These are phyloP conservation scores for Hypoxylon sp. DNA, from an alignment of 2,329 filamentous ascomycete genomes.

Conservation along the genomic window DNA sequence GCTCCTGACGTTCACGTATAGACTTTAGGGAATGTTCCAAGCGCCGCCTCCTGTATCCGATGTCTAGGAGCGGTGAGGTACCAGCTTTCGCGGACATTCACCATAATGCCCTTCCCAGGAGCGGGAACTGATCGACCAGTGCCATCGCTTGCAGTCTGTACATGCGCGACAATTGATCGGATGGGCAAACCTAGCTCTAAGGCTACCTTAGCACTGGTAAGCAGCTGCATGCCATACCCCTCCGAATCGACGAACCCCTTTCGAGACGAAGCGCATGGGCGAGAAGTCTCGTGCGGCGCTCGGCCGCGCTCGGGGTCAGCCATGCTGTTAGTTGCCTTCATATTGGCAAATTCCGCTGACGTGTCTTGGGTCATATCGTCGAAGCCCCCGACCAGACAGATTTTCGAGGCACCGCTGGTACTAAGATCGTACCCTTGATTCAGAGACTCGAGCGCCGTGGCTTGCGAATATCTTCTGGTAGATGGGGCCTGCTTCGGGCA, in stretches of 20 bases:
- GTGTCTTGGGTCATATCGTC: slow-evolving; percentile 54
- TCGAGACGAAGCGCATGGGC: slow-evolving; percentile 52
- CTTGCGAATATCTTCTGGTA: slow-evolving; percentile 55
- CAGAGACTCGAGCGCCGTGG: slow-evolving; percentile 54
- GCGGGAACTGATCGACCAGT: slow-evolving; percentile 56
- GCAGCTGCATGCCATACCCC: slow-evolving; percentile 55
- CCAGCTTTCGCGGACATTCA: slow-evolving; percentile 47
- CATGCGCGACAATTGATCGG: slow-evolving; percentile 52
- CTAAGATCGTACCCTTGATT: slow-evolving; percentile 55
- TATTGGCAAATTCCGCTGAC: slow-evolving; percentile 52
- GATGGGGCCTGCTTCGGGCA: slow-evolving; percentile 49
- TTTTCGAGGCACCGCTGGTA: slow-evolving; percentile 49
- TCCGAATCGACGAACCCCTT: slow-evolving; percentile 56
- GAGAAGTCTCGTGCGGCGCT: slow-evolving; percentile 53
- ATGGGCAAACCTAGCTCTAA: slow-evolving; percentile 55
- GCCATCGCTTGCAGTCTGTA: slow-evolving; percentile 53
- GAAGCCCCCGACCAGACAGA: slow-evolving; percentile 53
- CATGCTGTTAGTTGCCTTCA: slow-evolving; percentile 55
- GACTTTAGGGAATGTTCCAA: slow-evolving; percentile 44
- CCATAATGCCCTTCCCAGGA: slow-evolving; percentile 55
- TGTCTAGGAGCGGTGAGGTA: slow-evolving; percentile 47
- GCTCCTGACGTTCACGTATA: slow-evolving; percentile 40
- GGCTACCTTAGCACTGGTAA: slow-evolving; percentile 53
- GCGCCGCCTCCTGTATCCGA: slow-evolving; percentile 48
- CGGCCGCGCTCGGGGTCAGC: slow-evolving; percentile 50